Evolutionary conservation across 129 eudicot species (phyloP).

Genomic region (sunflower (Helianthus annuus)): DNA sequence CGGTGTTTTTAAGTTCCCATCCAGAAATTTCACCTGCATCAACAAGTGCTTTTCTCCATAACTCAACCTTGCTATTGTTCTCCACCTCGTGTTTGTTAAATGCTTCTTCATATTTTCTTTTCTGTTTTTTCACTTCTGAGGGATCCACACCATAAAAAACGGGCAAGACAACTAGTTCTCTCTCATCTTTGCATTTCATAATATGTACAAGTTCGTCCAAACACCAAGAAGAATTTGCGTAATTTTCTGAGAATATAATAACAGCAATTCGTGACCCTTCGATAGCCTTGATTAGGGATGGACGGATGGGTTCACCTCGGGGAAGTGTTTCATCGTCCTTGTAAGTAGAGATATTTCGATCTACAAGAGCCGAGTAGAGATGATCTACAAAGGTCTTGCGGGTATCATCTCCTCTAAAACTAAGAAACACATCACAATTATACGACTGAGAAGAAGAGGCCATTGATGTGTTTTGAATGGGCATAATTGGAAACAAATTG

Average conservation of each 20-base stretch:
- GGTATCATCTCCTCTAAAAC: no score
- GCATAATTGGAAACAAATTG: background rate
- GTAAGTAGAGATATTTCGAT: background rate
- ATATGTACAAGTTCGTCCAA: background rate
- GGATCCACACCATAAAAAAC: background rate
- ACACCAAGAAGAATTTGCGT: conserved; percentile 2
- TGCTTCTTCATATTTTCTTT: background rate
- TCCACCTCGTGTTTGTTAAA: background rate
- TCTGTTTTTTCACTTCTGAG: background rate
- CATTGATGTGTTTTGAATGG: background rate
- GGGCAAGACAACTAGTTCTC: background rate
- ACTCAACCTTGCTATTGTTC: background rate
- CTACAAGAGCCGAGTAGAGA: background rate
- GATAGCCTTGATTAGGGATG: background rate
- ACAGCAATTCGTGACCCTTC: background rate
- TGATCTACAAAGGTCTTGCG: background rate
- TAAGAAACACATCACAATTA: no score
- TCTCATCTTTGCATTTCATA: conserved; percentile 6
- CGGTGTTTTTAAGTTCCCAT: background rate
- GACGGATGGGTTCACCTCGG: no score
- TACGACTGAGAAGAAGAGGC: background rate
- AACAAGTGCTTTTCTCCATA: conserved; percentile 4
- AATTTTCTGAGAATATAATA: background rate
- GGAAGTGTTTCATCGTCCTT: background rate
- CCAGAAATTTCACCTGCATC: background rate